phyloP scores from a whole-genome alignment of 768 basidiomycete species.

The Omphalotus guepiniiformis region DNA sequence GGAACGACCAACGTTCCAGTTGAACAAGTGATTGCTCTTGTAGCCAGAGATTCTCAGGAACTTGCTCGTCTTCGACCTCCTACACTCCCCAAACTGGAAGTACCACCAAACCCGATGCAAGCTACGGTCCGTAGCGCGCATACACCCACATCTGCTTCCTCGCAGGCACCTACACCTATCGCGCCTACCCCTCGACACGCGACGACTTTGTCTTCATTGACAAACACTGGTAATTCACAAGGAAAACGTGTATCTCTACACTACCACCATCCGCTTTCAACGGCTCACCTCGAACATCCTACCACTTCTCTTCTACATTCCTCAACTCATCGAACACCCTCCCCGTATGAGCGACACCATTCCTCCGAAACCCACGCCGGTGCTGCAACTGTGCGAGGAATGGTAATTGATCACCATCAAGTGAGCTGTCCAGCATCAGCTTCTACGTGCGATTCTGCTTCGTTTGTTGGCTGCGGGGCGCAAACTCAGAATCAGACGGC shows the following conservation, averaged over 20 bases:
- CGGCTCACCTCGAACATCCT: slow-evolving; percentile 2
- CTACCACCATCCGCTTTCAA: slow-evolving; percentile 5
- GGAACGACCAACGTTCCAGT: slow-evolving; percentile 42
- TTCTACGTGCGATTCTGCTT: slow-evolving; percentile 4
- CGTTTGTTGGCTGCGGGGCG: slow-evolving; percentile 4
- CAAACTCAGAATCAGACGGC: not conserved
- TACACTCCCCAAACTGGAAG: slow-evolving; percentile 3
- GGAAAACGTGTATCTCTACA: slow-evolving; percentile 4
- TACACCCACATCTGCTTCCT: slow-evolving; percentile 3
- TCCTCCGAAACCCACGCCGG: not conserved
- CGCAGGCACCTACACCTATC: not conserved
- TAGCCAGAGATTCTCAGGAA: slow-evolving; percentile 51
- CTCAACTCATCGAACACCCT: slow-evolving; percentile 4
- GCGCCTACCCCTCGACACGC: not conserved
- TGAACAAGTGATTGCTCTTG: slow-evolving; percentile 64
- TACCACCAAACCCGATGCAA: slow-evolving; percentile 2
- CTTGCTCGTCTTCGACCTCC: not conserved
- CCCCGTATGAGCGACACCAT: slow-evolving; percentile 3
- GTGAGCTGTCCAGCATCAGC: not conserved
- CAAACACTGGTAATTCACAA: too few species aligned
- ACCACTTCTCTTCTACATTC: slow-evolving; percentile 1
- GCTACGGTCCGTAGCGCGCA: not conserved
- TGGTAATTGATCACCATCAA: slow-evolving; percentile 8
- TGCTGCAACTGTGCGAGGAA: slow-evolving; percentile 8
- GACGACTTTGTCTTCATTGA: not conserved